Conservation (phyloP, 352 stramenopile species). For the Thalassiosira mediterranea region DNA sequence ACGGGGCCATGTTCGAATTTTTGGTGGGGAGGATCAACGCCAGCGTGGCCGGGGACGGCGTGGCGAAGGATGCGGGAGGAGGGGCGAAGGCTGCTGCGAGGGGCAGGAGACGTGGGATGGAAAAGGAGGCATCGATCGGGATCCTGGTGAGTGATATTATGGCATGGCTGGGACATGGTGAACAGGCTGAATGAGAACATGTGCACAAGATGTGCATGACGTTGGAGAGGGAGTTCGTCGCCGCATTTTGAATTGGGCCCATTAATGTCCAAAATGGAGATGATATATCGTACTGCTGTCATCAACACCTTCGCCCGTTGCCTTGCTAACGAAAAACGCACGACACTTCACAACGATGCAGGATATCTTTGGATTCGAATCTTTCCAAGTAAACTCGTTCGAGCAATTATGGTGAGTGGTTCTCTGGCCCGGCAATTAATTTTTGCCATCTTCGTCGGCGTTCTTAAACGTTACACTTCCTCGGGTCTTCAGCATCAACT, state of each 20-base stretch:
- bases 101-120: not conserved
- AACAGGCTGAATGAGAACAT: too few species aligned
- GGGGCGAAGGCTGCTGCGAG: not conserved
- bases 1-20: conserved; percentile 94
- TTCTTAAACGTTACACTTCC: conserved; percentile 94
- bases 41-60: conserved; percentile 84
- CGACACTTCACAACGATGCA: too few species aligned
- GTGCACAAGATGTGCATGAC: too few species aligned
- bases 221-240: too few species aligned
- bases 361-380: conserved; percentile 99
- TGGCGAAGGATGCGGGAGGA: conserved; percentile 20
- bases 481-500: conserved; percentile 95
- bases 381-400: conserved; percentile 95
- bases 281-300: conserved; percentile 26
- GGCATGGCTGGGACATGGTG: conserved; percentile 6
- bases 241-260: too few species aligned
- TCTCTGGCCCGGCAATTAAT: conserved; percentile 95
- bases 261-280: too few species aligned
- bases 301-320: too few species aligned
- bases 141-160: conserved; percentile 9
- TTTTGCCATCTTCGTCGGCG: too few species aligned
- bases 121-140: conserved; percentile 12
- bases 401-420: conserved; percentile 91
- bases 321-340: too few species aligned
- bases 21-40: conserved; percentile 93